These are phyloP conservation scores for Cyberlindnera saturnus DNA, from an alignment of 805 yeast genomes.

Conservation along the genomic window DNA sequence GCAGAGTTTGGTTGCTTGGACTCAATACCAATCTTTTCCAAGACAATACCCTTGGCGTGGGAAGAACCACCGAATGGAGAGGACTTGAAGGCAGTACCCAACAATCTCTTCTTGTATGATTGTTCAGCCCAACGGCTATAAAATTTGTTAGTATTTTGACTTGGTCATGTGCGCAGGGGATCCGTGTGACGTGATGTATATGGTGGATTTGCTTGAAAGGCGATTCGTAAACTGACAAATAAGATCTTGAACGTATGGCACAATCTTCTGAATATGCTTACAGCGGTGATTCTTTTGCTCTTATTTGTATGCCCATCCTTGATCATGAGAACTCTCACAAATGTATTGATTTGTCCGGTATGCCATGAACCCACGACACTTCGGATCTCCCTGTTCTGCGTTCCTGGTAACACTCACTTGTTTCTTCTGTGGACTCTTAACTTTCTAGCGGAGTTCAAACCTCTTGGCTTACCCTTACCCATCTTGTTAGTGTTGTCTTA, in stretches of 20 bases:
- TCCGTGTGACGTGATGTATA: not conserved
- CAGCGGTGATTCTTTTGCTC: not conserved
- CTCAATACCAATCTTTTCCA: conserved; percentile 99
- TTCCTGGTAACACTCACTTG: conserved; percentile 46
- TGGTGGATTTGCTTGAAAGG: too few relatives aligned
- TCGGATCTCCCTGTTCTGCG: too few relatives aligned
- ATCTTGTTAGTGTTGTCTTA: conserved; percentile 41
- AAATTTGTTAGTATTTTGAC: conserved; percentile 17
- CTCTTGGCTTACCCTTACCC: conserved; percentile 99
- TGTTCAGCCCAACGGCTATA: conserved; percentile 97
- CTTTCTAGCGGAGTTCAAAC: conserved; percentile 99
- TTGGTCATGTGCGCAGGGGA: not conserved
- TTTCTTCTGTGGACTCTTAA: conserved; percentile 99
- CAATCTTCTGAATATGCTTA: too few relatives aligned
- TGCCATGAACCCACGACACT: too few relatives aligned
- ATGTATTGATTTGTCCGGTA: too few relatives aligned
- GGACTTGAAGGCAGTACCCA: conserved; percentile 99
- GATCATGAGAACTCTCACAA: not conserved
- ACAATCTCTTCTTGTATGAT: conserved; percentile 95
- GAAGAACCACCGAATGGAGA: conserved; percentile 99
- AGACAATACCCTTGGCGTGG: conserved; percentile 99
- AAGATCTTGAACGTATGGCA: too few relatives aligned
- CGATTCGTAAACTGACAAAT: too few relatives aligned
- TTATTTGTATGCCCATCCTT: not conserved
- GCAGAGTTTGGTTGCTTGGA: conserved; percentile 99